These are phyloP conservation scores for Pleurotus salmoneostramineus DNA, from an alignment of 768 basidiomycete genomes.

Conservation along the genomic window DNA sequence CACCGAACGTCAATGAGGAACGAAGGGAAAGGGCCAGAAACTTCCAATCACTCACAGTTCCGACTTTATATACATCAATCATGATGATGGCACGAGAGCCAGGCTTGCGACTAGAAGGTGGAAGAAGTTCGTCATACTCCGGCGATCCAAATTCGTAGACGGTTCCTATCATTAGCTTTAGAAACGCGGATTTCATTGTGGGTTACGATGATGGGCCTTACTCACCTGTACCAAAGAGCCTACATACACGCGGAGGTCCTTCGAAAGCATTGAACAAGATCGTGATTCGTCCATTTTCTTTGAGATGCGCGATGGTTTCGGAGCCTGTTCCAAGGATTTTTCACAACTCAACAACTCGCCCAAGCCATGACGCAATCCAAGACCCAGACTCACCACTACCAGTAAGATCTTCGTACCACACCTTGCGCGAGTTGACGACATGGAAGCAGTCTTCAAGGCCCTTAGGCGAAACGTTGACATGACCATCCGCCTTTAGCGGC, in stretches of 20 bases:
- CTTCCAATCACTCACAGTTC: slow-evolving; percentile 28
- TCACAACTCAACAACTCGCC: background rate
- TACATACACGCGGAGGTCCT: slow-evolving; percentile 53
- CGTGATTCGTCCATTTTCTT: slow-evolving; percentile 62
- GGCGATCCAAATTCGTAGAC: slow-evolving; percentile 61
- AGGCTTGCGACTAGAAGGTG: slow-evolving; percentile 38
- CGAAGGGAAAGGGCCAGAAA: background rate
- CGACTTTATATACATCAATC: slow-evolving; percentile 57
- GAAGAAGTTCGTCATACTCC: slow-evolving; percentile 53
- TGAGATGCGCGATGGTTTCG: slow-evolving; percentile 57
- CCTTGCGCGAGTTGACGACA: slow-evolving; percentile 43
- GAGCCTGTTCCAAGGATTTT: slow-evolving; percentile 29
- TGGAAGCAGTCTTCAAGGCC: slow-evolving; percentile 59
- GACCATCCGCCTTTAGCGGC: slow-evolving; percentile 51
- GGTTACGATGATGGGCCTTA: background rate
- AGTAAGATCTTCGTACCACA: slow-evolving; percentile 75
- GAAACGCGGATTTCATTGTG: background rate
- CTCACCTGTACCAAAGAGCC: slow-evolving; percentile 55
- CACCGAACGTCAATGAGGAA: background rate
- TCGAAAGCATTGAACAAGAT: slow-evolving; percentile 60
- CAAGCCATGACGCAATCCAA: slow-evolving; percentile 12
- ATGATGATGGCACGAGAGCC: slow-evolving; percentile 62
- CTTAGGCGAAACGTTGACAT: slow-evolving; percentile 70
- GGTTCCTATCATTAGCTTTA: slow-evolving; percentile 32
- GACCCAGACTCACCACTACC: slow-evolving; percentile 47